These are phyloP conservation scores for Trichoderma sp. DNA, from an alignment of 2,329 filamentous ascomycete species.

Conservation along the genomic window DNA sequence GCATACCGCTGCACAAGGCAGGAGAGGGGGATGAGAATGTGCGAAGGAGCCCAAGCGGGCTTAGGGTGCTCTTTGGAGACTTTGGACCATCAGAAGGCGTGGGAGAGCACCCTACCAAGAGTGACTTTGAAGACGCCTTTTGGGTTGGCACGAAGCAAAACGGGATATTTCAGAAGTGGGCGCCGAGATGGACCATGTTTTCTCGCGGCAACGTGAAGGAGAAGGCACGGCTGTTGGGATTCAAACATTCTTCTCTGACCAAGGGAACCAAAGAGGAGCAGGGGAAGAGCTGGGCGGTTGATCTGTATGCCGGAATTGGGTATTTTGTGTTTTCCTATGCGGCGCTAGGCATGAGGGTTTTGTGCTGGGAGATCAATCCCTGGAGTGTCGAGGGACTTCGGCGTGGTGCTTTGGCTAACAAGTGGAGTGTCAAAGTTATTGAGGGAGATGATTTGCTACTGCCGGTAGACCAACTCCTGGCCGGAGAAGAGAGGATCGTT, in stretches of 20 bases:
- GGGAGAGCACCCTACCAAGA: slow-evolving; percentile 35
- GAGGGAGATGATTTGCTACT: slow-evolving; percentile 42
- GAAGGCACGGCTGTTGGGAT: slow-evolving; percentile 72
- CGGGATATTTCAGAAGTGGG: slow-evolving; percentile 81
- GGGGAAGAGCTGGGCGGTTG: slow-evolving; percentile 59
- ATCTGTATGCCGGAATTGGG: slow-evolving; percentile 90
- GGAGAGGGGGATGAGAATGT: slow-evolving; percentile 58
- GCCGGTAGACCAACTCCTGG: slow-evolving; percentile 42
- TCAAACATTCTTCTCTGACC: slow-evolving; percentile 35
- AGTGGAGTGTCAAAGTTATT: slow-evolving; percentile 63
- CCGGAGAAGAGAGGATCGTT: slow-evolving; percentile 57
- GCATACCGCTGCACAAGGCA: slow-evolving; percentile 54
- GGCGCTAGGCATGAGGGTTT: slow-evolving; percentile 67
- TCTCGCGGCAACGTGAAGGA: slow-evolving; percentile 87
- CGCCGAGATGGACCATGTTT: slow-evolving; percentile 92
- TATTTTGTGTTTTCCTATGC: slow-evolving; percentile 91
- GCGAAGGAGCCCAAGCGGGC: slow-evolving; percentile 69
- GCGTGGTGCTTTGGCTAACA: slow-evolving; percentile 70
- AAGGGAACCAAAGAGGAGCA: slow-evolving; percentile 23
- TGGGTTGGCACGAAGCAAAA: slow-evolving; percentile 82
- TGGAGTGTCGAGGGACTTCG: slow-evolving; percentile 83
- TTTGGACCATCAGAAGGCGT: slow-evolving; percentile 60
- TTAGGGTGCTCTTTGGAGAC: slow-evolving; percentile 70
- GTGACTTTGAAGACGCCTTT: slow-evolving; percentile 67
- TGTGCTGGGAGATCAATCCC: slow-evolving; percentile 89